Base-by-base conservation (phyloP, 495 filamentous ascomycete genomes). In the Immersiella caudata region DNA sequence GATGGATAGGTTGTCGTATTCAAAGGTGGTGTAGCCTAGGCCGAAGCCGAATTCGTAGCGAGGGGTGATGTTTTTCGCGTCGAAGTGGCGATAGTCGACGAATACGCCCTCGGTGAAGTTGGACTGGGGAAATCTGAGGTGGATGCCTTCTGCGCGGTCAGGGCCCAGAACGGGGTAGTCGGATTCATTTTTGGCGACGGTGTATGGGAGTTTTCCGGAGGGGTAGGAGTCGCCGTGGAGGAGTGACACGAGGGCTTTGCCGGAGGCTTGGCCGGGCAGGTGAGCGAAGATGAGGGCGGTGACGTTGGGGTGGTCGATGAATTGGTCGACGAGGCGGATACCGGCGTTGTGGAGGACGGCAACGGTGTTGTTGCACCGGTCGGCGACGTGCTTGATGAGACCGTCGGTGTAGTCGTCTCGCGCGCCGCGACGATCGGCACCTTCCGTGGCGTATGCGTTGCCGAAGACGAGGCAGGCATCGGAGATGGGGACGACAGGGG, bases 1-100 rank as follows among this genome's bases (percentile, higher is more conserved):
- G 46, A 88, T 71, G 0, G 67, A 24, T 1, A 88, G 77, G 24
- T 69, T 71, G 1, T 81, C 77, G 66, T 83, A 86, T 18, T 75
- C 67, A 74, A 91, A 92, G 1, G 83, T 88, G 6, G 89, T 90
- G 74, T 91, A 92, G 20, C 85, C 87, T 1, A 92, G 78, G 0
- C 91, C 91, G 62, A 86, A 92, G 14, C 90, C 91, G 68, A 93
- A 93, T 68, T 89, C 87, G 67, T 85, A 93, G 6, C 87, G 81
- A 0, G 89, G 89, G 0, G 79, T 82, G 68, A 91, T 85, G 66
- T 89, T 87, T 60, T 84, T 72, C 46, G 79, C 80, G 68, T 91
- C 88, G 63, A 92, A 91, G 63, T 86, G 82, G 22, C 88, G 83
- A 67, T 92, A 91, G 71, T 90, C 90, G 58, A 92, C 80, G 49